These are phyloP conservation scores for Crithidia brevicula DNA, from an alignment of 208 protist genomes.

Conservation along the genomic window DNA sequence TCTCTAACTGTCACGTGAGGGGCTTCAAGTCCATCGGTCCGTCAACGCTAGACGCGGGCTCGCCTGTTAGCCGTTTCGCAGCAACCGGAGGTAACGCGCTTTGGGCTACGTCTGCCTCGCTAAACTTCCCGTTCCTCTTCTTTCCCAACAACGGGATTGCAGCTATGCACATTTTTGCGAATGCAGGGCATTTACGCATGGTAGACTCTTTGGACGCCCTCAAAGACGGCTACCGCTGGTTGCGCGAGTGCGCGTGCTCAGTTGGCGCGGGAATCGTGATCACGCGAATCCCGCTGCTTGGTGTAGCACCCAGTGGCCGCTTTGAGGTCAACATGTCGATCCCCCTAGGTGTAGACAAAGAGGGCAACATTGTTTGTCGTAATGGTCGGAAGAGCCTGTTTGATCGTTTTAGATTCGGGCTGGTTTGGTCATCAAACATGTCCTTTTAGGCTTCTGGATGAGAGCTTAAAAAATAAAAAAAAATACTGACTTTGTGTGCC, in stretches of 20 bases:
- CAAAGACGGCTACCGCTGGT: conserved; percentile 51
- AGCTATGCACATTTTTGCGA: conserved; percentile 86
- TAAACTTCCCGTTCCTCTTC: conserved; percentile 87
- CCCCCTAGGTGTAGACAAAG: conserved; percentile 65
- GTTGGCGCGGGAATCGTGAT: conserved; percentile 79
- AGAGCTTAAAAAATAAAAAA: no score
- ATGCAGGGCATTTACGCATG: conserved; percentile 77
- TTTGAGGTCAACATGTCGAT: conserved; percentile 85
- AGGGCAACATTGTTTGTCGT: conserved; percentile 55
- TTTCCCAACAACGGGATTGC: conserved; percentile 84
- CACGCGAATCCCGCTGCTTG: conserved; percentile 85
- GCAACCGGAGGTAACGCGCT: conserved; percentile 85
- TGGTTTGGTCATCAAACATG: conserved; percentile 84
- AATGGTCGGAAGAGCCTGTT: conserved; percentile 64
- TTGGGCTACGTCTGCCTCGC: conserved; percentile 77
- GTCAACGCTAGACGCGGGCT: conserved; percentile 62
- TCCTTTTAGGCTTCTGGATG: conserved; percentile 51
- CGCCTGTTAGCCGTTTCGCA: conserved; percentile 41
- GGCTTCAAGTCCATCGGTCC: conserved; percentile 82
- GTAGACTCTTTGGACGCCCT: conserved; percentile 47
- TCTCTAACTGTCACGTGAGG: conserved; percentile 78
- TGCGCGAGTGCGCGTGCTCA: conserved; percentile 73
- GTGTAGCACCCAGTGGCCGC: conserved; percentile 69
- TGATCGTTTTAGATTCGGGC: conserved; percentile 74
- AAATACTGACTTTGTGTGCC: no score